phyloP scores from a whole-genome alignment of 2,329 filamentous ascomycete species.

The Fusarium camptoceras region DNA sequence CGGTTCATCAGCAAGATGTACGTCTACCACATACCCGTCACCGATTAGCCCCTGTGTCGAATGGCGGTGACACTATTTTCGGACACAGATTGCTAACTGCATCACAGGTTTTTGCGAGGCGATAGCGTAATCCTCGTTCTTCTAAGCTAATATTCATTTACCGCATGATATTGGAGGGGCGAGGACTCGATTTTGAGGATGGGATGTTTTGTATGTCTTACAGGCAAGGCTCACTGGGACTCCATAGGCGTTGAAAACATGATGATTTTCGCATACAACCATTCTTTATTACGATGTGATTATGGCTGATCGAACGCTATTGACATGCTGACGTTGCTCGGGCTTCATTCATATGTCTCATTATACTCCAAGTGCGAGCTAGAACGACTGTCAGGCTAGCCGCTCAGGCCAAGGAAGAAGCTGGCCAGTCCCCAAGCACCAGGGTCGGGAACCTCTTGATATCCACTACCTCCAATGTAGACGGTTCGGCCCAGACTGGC shows the following conservation, averaged over 20 bases:
- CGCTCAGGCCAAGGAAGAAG: slow-evolving; percentile 80
- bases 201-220: slow-evolving; percentile 48
- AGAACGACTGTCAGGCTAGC: slow-evolving; percentile 47
- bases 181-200: slow-evolving; percentile 43
- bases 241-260: slow-evolving; percentile 56
- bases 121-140: slow-evolving; percentile 90
- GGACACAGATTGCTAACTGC: slow-evolving; percentile 33
- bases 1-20: slow-evolving; percentile 98
- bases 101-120: slow-evolving; percentile 81
- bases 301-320: slow-evolving; percentile 11
- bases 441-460: slow-evolving; percentile 65
- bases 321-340: neutral
- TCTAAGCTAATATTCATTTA: slow-evolving; percentile 68
- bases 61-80: slow-evolving; percentile 20
- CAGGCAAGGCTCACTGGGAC: slow-evolving; percentile 49
- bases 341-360: neutral
- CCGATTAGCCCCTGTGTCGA: neutral
- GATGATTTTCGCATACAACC: slow-evolving; percentile 38
- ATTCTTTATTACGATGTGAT: slow-evolving; percentile 13
- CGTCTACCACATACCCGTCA: slow-evolving; percentile 50
- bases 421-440: slow-evolving; percentile 81
- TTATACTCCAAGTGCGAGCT: neutral
- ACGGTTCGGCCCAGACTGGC: slow-evolving; percentile 78
- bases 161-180: slow-evolving; percentile 28
- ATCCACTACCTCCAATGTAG: slow-evolving; percentile 59